Conservation (phyloP, 805 yeast genomes). For the Teunomyces stri region DNA sequence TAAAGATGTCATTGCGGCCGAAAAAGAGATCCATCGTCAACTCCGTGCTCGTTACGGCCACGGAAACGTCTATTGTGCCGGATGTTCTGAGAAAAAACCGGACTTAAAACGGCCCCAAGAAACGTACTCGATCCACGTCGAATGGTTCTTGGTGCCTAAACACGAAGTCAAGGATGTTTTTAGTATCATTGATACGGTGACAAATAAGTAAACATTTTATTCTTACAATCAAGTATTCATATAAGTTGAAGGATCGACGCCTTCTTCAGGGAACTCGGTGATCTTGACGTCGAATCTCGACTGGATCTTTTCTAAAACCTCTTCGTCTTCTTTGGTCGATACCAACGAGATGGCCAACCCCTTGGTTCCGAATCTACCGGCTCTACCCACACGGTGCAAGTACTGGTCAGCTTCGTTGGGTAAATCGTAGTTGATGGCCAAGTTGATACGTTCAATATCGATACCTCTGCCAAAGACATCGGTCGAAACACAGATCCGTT, state of each 20-base stretch:
- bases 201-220: background rate
- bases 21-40: conserved; percentile 38
- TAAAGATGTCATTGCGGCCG: conserved; percentile 33
- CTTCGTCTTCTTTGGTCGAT: conserved; percentile 81
- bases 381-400: conserved; percentile 99
- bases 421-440: conserved; percentile 96
- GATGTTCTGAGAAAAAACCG: conserved; percentile 27
- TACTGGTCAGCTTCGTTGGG: conserved; percentile 97
- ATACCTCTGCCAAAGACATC: conserved; percentile 99
- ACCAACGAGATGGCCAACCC: conserved; percentile 95
- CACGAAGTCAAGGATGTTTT: conserved; percentile 32
- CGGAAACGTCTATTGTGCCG: conserved; percentile 49
- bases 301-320: conserved; percentile 87
- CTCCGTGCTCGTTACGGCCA: conserved; percentile 42
- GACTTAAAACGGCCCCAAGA: conserved; percentile 4
- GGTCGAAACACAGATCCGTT: conserved; percentile 97
- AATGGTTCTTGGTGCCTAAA: conserved; percentile 58
- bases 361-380: conserved; percentile 99
- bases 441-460: conserved; percentile 96
- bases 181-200: conserved; percentile 25
- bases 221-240: conserved; percentile 74
- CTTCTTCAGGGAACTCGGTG: conserved; percentile 94
- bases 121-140: conserved; percentile 43
- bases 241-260: conserved; percentile 95
- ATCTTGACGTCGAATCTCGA: conserved; percentile 96